These are phyloP conservation scores for Arthroderma uncinatum DNA, from an alignment of 2,329 filamentous ascomycete species.

Conservation along the genomic window DNA sequence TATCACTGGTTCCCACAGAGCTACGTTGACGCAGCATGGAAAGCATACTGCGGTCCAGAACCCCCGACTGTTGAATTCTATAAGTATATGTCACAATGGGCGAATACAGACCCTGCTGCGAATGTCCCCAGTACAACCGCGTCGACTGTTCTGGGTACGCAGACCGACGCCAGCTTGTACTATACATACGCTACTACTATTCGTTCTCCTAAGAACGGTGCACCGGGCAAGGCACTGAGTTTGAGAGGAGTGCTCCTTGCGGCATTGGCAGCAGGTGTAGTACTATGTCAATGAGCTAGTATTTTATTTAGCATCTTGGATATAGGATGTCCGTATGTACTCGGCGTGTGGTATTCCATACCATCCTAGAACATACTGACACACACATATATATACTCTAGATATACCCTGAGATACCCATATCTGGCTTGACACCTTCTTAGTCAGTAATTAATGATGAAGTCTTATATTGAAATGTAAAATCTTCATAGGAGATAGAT, in stretches of 20 bases:
- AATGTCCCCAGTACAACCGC: conserved; percentile 1
- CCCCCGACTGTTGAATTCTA: neutral
- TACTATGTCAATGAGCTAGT: neutral
- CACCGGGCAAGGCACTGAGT: neutral
- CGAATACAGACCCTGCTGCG: conserved; percentile 2
- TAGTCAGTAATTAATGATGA: neutral
- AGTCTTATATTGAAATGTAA: neutral
- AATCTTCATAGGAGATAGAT: neutral
- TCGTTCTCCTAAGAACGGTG: neutral
- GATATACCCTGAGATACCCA: neutral
- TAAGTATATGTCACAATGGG: neutral
- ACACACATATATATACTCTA: neutral
- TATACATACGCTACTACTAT: conserved; percentile 2
- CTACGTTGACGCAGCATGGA: neutral
- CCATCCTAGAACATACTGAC: neutral
- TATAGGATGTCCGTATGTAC: neutral
- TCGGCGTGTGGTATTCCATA: neutral
- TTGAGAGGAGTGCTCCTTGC: neutral
- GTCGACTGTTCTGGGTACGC: neutral
- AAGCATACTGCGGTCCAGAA: neutral
- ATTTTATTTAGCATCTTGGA: neutral
- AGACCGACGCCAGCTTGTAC: conserved; percentile 4
- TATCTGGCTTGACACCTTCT: neutral
- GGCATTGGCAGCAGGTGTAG: neutral
- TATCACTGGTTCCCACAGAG: conserved; percentile 7